Evolutionary conservation across 441 rosid genomes (phyloP), one percentile per base, ranked within the genome.

Genomic region (Jatropha multifida): DNA sequence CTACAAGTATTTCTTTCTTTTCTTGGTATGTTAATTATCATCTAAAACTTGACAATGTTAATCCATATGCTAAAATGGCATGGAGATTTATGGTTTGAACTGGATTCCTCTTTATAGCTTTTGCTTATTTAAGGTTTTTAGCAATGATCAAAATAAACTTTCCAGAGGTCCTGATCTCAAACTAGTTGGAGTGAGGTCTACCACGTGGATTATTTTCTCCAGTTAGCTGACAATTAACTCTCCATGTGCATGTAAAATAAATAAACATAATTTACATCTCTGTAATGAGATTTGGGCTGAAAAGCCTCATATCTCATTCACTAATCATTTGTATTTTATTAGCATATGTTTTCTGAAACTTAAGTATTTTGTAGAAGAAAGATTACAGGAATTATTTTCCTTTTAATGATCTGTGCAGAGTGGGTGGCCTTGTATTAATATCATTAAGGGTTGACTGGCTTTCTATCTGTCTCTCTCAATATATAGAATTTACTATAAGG

Each of bases 1-100:
- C 82, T 94, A 94, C 83, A 94, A 94, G 88, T 89, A 86, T 85
- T 92, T 94, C 78, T 93, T 94, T 81, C 97, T 94, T 54, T 92
- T 94, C 81, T 83, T 92, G 97, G 99, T 94, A 90, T 80, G 89
- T 72, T 58, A 41, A 72, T 37, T 55, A n/a, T 72, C 4, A n/a
- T 58, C 44, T n/a, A 37, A 55, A 69, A 1, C 60, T n/a, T 18
- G n/a, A 38, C 14, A 15, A 5, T 17, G 26, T n/a, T 69, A 4
- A 59, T 68, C 55, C 56, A 41, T 56, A 11, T 74, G 42, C 55
- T 59, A 46, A 48, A 41, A 49, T 32, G 3, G n/a, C 60, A 15
- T 10, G 17, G 62, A 10, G 8, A 38, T 61, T 13, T 3, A 61
- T 74, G 37, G 42, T 41, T 44, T 48, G 56, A 60, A 15, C 68